These are phyloP conservation scores for Backusella liffmaniae DNA, from an alignment of 192 early-diverging fungal species.

Conservation along the genomic window DNA sequence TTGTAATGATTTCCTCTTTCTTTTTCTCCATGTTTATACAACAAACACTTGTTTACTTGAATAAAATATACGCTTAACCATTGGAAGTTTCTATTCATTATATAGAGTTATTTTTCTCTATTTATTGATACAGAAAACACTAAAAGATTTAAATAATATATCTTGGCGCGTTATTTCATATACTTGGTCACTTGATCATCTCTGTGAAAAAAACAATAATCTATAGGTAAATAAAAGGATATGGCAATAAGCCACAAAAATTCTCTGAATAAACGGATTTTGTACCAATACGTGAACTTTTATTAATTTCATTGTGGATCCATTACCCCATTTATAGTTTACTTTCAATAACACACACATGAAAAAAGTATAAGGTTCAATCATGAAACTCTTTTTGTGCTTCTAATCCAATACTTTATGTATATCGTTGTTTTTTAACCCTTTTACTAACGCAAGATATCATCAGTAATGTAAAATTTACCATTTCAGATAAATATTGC, in stretches of 20 bases:
- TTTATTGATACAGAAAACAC: not conserved
- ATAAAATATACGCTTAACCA: not conserved
- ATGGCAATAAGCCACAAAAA: not conserved
- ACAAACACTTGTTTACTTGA: not conserved
- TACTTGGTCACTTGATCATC: not conserved
- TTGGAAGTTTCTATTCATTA: not conserved
- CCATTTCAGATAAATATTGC: too few relatives aligned
- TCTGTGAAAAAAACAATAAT: not conserved
- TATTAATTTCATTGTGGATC: too few relatives aligned
- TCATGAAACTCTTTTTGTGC: too few relatives aligned
- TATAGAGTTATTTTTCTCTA: not conserved
- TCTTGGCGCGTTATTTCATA: not conserved
- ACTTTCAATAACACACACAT: too few relatives aligned
- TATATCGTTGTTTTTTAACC: too few relatives aligned
- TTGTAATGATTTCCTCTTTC: not conserved
- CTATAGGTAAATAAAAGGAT: not conserved
- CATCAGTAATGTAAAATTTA: too few relatives aligned
- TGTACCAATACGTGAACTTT: too few relatives aligned
- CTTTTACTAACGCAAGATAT: too few relatives aligned
- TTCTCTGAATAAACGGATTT: not conserved
- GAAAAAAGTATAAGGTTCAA: too few relatives aligned
- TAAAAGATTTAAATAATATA: not conserved
- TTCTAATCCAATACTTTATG: too few relatives aligned
- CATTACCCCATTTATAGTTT: too few relatives aligned
- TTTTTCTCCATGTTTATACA: not conserved